Base-by-base conservation (phyloP, 169 alveolate genomes). In the Theileria equi region DNA sequence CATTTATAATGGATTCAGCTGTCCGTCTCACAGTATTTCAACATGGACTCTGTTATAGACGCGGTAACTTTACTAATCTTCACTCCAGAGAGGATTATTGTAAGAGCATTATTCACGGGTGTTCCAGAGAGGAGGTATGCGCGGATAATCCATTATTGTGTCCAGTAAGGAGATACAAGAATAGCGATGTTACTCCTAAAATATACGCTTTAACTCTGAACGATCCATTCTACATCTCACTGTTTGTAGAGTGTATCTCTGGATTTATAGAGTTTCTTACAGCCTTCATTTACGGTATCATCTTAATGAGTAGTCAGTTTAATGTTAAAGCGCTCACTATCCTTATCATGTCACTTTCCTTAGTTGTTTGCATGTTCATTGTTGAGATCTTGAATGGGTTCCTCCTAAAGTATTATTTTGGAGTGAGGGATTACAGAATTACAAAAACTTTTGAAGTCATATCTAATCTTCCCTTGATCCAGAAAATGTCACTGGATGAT, bases 21-120 rank as follows among this genome's bases (percentile, higher is more conserved):
- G 31, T 64, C 41, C 65, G 79, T 5, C 62, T 74, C 35, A 74
- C 84, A 0, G 31, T 74, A 2, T 74, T 74, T 52, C 84, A 74
- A 50, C 78, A 63, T 31, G 79, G 79, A 13, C 16, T 74, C 35
- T 74, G 68, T 23, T 58, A 64, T 21, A 57, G 84, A 5, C 63
- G 84, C 17, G 2, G 28, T 4, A 34, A 28, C 28, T 53, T 10
- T 31, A 16, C 32, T 53, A 2, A 53, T 16, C 23, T 53, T 11
- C 17, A 53, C n/a, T 44, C 50, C 7, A 7, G 26, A 6, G 36
- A 53, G 5, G 21, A 50, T n/a, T 44, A 13, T 1, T 53, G 63
- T 6, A 53, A 16, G 2, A 2, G 38, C 17, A 23, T 53, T 25
- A 13, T 53, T 3, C 63, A 57, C 17, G 40, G 47, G 35, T 29